Evolutionary conservation across 305 asterid genomes (phyloP), one percentile per base, ranked within the genome.

Genomic region (Ilex paraguariensis): DNA sequence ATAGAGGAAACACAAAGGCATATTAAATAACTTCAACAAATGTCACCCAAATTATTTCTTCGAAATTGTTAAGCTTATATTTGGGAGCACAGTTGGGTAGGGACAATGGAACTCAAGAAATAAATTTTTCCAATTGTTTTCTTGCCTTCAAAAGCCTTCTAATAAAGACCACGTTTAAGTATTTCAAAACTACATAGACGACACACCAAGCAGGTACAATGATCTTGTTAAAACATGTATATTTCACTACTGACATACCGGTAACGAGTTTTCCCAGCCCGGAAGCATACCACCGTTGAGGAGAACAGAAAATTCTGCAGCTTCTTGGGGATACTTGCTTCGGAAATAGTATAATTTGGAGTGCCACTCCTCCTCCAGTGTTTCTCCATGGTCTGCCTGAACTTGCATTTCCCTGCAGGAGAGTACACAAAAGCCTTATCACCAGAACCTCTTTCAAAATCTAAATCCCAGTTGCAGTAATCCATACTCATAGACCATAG

Each of bases 181-280:
- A 21, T 21, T 21, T 21, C 28, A 21, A 21, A 21, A 21, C 28
- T 21, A 21, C 28, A 21, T 21, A 21, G 28, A 21, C 1, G 28
- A 21, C 2, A 21, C 28, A 21, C 28, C 28, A 1, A 21, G 28
- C 28, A 21, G 28, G 28, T 21, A 21, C 28, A 21, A 21, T 21
- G 28, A 21, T 21, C 28, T 21, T 1, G 28, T 21, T 21, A 21
- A 21, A 21, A 21, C 28, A 21, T 21, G 28, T 21, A 21, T 21
- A 21, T 54, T 21, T 13, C 16, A 9, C 13, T 15, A 28, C 7
- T 15, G 58, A 8, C 16, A 64, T 65, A 82, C 88, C 65, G 84
- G 88, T 33, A 82, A 69, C 13, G 86, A 53, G 36, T 56, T 68
- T 63, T 77, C 84, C 88, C 88, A 82, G 13, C 88, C 85, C 0